Evolutionary conservation across 441 rosid genomes (phyloP), one percentile per base, ranked within the genome.

Genomic region (Mallotus repandus): DNA sequence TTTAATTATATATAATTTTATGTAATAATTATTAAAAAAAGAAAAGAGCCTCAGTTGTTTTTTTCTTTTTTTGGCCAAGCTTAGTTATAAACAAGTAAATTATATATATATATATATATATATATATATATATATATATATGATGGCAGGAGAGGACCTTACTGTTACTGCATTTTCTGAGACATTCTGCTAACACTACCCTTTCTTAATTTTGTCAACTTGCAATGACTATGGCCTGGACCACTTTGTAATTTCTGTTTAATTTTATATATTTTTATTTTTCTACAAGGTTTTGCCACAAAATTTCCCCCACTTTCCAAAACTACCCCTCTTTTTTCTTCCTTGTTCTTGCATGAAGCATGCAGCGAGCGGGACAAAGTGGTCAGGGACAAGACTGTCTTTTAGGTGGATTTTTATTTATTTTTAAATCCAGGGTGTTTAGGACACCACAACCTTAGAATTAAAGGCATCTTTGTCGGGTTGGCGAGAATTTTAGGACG

Each of bases 391-490:
- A 61, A 60, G 25, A 18, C 25, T 18, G 58, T 60, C 58, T 18
- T 71, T 60, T 6, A 4, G 5, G 61, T 38, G 2, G 9, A 50
- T 3, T 19, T 57, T 66, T 52, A 29, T 22, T 66, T n/a, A n/a
- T n/a, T 66, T 35, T 19, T 11, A 58, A 18, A 22, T 14, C 50
- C 61, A 35, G 73, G 35, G 53, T 41, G 65, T 49, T 68, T 38
- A 14, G 49, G 18, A 68, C 49, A 68, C 63, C 14, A n/a, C 22
- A 16, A 14, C 58, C 76, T 76, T 21, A 38, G 74, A 66, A 18
- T 75, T 63, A 32, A 74, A 74, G 74, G 78, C 43, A 75, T 81
- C 52, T 69, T 78, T 79, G 84, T 83, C 78, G 80, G 73, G 50
- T 58, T 21, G 22, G 75, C 7, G 41, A 64, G 84, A 77, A 77